These are phyloP conservation scores for Chamaenerion angustifolium DNA, from an alignment of 345 rosid species.

Conservation along the genomic window DNA sequence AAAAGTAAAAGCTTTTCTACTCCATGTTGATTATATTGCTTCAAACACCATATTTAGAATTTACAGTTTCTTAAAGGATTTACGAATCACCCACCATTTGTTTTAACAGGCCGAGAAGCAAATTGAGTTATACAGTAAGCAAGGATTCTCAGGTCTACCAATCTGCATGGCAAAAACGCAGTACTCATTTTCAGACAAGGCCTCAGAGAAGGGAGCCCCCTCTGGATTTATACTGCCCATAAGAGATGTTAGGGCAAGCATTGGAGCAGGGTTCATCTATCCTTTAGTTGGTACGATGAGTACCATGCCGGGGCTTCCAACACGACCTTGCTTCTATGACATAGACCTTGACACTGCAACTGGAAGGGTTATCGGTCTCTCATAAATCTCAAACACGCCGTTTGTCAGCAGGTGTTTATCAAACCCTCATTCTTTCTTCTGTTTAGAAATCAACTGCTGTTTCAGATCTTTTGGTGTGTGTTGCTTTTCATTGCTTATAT, in stretches of 20 bases:
- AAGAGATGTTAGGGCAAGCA: constrained; percentile 91
- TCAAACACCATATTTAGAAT: too few species aligned
- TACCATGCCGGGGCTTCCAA: constrained; percentile 97
- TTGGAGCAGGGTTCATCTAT: constrained; percentile 93
- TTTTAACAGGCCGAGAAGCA: constrained; percentile 84
- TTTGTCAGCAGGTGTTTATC: too few species aligned
- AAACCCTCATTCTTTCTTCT: too few species aligned
- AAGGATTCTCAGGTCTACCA: constrained; percentile 86
- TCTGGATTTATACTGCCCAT: constrained; percentile 67
- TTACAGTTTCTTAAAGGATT: too few species aligned
- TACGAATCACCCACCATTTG: background rate
- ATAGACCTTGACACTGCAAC: constrained; percentile 72
- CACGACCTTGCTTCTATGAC: constrained; percentile 94
- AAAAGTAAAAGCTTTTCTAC: too few species aligned
- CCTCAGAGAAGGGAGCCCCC: constrained; percentile 82
- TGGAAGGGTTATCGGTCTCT: constrained; percentile 81
- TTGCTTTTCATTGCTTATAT: too few species aligned
- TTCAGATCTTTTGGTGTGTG: too few species aligned
- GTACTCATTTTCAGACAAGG: constrained; percentile 81
- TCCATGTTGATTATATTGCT: too few species aligned
- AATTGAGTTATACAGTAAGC: constrained; percentile 81
- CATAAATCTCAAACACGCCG: constrained; percentile 15
- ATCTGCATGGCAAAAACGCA: constrained; percentile 99
- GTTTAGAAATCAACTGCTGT: too few species aligned
- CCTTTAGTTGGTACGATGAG: constrained; percentile 95